These are phyloP conservation scores for Phanerochaete sordida DNA, from an alignment of 768 basidiomycete genomes.

Conservation along the genomic window DNA sequence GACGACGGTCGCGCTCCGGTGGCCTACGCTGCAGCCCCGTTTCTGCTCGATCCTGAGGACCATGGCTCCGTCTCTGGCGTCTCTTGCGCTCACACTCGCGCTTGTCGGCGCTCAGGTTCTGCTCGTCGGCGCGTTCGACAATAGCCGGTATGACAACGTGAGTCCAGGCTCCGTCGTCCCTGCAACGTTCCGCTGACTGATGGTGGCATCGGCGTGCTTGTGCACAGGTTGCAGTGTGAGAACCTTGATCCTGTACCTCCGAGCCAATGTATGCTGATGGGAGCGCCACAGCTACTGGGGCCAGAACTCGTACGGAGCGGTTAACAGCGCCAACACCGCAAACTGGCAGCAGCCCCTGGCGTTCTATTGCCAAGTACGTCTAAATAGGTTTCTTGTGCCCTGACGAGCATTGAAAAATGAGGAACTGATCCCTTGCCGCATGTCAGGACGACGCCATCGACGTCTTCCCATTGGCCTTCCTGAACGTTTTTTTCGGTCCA, in stretches of 20 bases:
- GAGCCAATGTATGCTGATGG: background rate
- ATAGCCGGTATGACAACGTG: slow-evolving; percentile 61
- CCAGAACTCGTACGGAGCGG: slow-evolving; percentile 71
- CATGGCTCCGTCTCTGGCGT: background rate
- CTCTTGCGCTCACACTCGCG: slow-evolving; percentile 5
- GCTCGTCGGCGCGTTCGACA: slow-evolving; percentile 39
- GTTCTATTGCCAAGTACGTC: slow-evolving; percentile 57
- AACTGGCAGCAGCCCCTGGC: slow-evolving; percentile 60
- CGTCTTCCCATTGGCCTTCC: slow-evolving; percentile 67
- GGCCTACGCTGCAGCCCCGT: background rate
- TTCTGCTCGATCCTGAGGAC: background rate
- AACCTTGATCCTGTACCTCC: background rate
- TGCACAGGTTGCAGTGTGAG: slow-evolving; percentile 54
- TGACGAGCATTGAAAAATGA: slow-evolving; percentile 3
- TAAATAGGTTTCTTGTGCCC: background rate
- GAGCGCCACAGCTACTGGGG: slow-evolving; percentile 60
- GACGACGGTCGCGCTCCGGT: background rate
- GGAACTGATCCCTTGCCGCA: background rate
- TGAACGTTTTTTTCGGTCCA: slow-evolving; percentile 61
- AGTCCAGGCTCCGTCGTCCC: slow-evolving; percentile 19
- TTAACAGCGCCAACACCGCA: slow-evolving; percentile 39
- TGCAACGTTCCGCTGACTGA: slow-evolving; percentile 7
- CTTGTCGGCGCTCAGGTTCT: slow-evolving; percentile 13
- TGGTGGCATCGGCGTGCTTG: background rate
- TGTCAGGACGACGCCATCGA: slow-evolving; percentile 61